These are phyloP conservation scores for Blastobotrys illinoisensis DNA, from an alignment of 1,139 yeast species.

Conservation along the genomic window DNA sequence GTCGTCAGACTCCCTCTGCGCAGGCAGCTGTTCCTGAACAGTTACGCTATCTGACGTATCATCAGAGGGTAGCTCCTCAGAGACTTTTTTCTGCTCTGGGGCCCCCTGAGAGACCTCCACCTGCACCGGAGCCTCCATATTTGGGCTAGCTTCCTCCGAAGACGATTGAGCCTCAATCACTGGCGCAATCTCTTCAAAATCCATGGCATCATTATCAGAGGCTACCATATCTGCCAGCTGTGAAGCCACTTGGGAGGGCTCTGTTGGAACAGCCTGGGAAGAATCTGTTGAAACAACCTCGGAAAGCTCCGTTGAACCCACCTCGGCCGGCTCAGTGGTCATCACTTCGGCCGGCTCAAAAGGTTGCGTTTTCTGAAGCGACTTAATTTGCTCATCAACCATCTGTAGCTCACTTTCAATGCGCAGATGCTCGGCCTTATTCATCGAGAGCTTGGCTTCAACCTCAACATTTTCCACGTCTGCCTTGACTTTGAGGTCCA, in stretches of 20 bases:
- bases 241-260: neutral
- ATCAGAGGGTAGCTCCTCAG: too few species aligned
- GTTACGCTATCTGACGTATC: neutral
- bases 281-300: too few species aligned
- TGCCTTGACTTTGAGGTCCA: conserved; percentile 5
- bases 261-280: too few species aligned
- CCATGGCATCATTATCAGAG: conserved; percentile 3
- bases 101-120: too few species aligned
- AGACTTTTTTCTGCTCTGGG: too few species aligned
- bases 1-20: neutral
- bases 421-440: neutral
- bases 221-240: neutral
- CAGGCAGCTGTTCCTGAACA: neutral
- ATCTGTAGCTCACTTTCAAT: neutral
- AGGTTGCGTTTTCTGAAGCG: neutral
- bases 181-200: neutral
- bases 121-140: too few species aligned
- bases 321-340: too few species aligned
- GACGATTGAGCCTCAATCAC: neutral
- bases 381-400: neutral
- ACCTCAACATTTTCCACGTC: conserved; percentile 7
- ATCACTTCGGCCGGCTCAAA: neutral
- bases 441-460: neutral
- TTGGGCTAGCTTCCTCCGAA: too few species aligned
- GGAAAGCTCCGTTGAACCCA: too few species aligned